Evolutionary conservation across 2,329 filamentous ascomycete species (phyloP).

Genomic region (Phaeosphaeriaceae sp.): DNA sequence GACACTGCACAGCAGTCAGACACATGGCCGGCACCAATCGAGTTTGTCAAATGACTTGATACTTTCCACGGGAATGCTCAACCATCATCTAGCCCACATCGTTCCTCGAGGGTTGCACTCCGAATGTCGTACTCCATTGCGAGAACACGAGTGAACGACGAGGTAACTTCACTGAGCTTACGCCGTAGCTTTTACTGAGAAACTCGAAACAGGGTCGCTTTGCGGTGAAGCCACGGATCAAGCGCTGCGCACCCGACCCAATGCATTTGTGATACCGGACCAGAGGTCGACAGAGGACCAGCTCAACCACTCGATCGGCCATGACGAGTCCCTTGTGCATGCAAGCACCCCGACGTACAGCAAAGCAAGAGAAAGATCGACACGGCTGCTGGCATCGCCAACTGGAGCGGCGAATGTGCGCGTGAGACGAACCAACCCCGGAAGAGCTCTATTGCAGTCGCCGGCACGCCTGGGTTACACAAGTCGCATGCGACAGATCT

Average conservation of each 20-base stretch:
- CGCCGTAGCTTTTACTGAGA: neutral
- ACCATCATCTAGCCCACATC: neutral
- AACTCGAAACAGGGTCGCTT: constrained; percentile 3
- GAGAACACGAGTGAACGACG: neutral
- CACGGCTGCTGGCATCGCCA: constrained; percentile 9
- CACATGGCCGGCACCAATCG: neutral
- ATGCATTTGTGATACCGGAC: constrained; percentile 11
- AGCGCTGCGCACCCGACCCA: constrained; percentile 3
- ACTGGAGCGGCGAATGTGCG: constrained; percentile 29
- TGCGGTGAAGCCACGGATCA: constrained; percentile 5
- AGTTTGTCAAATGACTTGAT: neutral
- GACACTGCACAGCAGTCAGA: neutral
- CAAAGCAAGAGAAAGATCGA: neutral
- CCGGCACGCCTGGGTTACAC: constrained; percentile 40
- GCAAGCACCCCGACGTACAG: neutral
- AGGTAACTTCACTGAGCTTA: neutral
- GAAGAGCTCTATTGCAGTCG: constrained; percentile 28
- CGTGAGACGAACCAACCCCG: constrained; percentile 29
- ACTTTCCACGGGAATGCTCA: neutral
- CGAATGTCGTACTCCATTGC: neutral
- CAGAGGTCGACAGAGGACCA: constrained; percentile 3
- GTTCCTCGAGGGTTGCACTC: neutral
- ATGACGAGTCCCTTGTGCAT: neutral
- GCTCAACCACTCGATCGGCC: neutral
- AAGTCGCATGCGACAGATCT: constrained; percentile 38